Evolutionary conservation across 164 flowering plant genomes (phyloP), one percentile per base, ranked within the genome.

Genomic region (Taxillus chinensis): DNA sequence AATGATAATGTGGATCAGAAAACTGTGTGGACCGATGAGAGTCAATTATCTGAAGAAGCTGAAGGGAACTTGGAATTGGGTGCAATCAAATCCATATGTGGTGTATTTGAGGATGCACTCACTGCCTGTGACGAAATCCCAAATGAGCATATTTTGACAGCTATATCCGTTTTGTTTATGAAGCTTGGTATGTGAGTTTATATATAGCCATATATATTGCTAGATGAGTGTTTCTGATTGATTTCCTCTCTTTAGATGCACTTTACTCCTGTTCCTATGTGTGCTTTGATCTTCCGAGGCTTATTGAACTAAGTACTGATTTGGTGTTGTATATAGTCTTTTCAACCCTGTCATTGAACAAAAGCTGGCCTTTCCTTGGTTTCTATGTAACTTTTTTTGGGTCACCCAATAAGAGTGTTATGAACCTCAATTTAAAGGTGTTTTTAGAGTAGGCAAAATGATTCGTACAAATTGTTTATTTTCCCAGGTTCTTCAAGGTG

Each of bases 111-210:
- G 68, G 69, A 68, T 42, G 12, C 66, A 51, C 78, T 91, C 41
- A 61, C 39, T 46, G 38, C 68, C 38, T 62, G 43, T 65, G 69
- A 65, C 66, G 82, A 78, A 59, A 62, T 63, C 65, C 83, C 86
- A 39, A 80, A 84, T 71, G 79, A 79, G 69, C 79, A 80, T 59
- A 38, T 75, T 55, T 70, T 84, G 75, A 76, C 64, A 4, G 82
- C 77, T 56, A 67, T 87, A 54, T 78, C 95, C 59, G 70, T 66
- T 68, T 67, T 86, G 68, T 83, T 86, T 67, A 71, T 77, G 39
- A 79, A 80, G 66, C 87, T 91, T 69, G 95, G 97, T 91, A 74
- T 41, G 76, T 66, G 7, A 53, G 27, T 13, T 5, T 43, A 43
- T 6, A 17, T 7, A 10, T 52, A 10, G 59, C 37, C 12, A 8